Base-by-base conservation (phyloP, 352 stramenopile species). In the Phytophthora pinifolia region DNA sequence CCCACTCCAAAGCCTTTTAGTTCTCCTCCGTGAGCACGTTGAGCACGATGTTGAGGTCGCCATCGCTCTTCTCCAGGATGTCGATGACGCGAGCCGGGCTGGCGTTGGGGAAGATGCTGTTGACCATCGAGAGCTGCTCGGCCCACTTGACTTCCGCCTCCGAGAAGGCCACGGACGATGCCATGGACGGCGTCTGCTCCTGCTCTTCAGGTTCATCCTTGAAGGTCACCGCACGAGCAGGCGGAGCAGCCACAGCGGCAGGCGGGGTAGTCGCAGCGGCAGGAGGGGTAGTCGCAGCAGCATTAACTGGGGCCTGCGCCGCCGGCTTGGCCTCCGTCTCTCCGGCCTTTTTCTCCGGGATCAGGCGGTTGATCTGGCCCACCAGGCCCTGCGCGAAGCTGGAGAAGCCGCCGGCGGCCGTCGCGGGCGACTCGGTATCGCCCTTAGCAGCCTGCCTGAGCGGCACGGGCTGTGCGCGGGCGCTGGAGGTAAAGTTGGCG, bases 1-100 rank as follows among this genome's bases (percentile, higher is more conserved):
- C 20, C 39, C 32, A 14, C 9, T 47, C 9, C 20, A 5, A 8
- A 39, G 25, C n/a, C 46, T 39, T 38, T 65, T 53, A 74, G 31
- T 59, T 71, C 48, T 74, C 72, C 52, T 89, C 79, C 48, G 86
- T 92, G n/a, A 92, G 64, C 54, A 74, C 66, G 57, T 92, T 86
- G 29, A 92, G 69, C 44, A 88, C 82, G 6, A 90, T 68, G 46
- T 89, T 80, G 41, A 92, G 68, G 48, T 92, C 69, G 51, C 82
- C 82, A 10, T 83, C 58, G 54, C 67, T 77, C 39, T 73, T 74
- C 56, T 92, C 82, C 25, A 92, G 52, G 33, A 82, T 62, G 14
- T 79, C 66, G 32, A 92, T 84, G 18, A 83, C 59, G 31, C 65
- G 72, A 17, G 54, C 59, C 9, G 62, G 52, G 18, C 54, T 68